These are phyloP conservation scores for Rhodotorula toruloides DNA, from an alignment of 768 basidiomycete genomes.

Conservation along the genomic window DNA sequence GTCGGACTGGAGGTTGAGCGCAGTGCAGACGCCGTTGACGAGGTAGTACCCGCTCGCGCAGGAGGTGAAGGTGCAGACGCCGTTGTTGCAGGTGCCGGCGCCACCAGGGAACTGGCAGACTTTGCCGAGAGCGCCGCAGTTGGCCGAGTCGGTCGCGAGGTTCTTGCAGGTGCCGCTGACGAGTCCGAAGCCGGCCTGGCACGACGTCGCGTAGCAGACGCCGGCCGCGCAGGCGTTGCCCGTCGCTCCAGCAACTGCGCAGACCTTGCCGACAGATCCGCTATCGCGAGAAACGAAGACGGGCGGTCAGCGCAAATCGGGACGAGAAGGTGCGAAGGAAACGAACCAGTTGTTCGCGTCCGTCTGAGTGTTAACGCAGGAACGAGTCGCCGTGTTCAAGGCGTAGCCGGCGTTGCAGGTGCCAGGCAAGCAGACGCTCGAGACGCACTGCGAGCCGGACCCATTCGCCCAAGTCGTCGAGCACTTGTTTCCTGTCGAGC, in stretches of 20 bases:
- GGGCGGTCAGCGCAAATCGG: background rate
- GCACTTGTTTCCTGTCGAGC: constrained; percentile 12
- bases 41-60: constrained; percentile 1
- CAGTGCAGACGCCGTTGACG: too few relatives aligned
- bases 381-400: background rate
- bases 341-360: constrained; percentile 18
- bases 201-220: background rate
- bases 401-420: constrained; percentile 13
- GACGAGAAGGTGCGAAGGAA: background rate
- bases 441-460: constrained; percentile 3
- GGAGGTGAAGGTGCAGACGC: background rate
- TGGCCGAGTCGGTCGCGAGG: constrained; percentile 10
- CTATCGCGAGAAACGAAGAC: background rate
- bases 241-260: background rate
- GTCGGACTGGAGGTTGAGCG: constrained; percentile 2
- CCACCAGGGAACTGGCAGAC: constrained; percentile 1
- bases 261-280: constrained; percentile 9
- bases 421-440: constrained; percentile 3
- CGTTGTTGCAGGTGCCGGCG: background rate
- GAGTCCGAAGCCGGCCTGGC: constrained; percentile 12
- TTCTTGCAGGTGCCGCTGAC: constrained; percentile 2
- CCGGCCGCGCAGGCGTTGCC: constrained; percentile 1
- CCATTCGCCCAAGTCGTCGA: constrained; percentile 4
- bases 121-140: background rate
- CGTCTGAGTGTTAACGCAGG: background rate